Conservation (phyloP, 768 basidiomycete genomes). For the Strobilomyces dryophilus region DNA sequence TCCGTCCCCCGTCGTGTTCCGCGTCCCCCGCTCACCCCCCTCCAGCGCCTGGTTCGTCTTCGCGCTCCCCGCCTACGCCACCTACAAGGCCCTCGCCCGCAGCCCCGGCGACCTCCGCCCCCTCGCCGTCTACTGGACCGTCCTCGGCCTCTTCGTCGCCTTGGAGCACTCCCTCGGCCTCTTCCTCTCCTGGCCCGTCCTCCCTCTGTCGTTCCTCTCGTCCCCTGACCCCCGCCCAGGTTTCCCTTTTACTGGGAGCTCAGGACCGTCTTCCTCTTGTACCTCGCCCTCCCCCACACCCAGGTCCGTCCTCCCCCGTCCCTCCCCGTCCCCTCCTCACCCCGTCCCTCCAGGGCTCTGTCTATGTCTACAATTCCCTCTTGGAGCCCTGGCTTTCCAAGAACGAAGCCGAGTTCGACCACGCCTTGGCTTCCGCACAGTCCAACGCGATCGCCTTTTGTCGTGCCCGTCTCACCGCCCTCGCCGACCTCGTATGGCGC, state of each 20-base stretch:
- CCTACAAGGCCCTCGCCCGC: conserved; percentile 62
- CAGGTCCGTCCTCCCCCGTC: conserved; percentile 40
- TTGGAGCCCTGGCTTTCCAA: conserved; percentile 56
- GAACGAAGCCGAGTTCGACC: conserved; percentile 61
- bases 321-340: conserved; percentile 4
- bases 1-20: conserved; percentile 15
- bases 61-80: conserved; percentile 57
- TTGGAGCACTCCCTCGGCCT: conserved; percentile 62
- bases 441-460: conserved; percentile 51
- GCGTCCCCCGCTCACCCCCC: background rate
- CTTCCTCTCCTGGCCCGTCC: conserved; percentile 59
- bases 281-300: conserved; percentile 64
- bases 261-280: conserved; percentile 64
- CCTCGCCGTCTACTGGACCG: conserved; percentile 62
- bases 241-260: conserved; percentile 75
- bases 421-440: conserved; percentile 52
- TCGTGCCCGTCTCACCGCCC: conserved; percentile 43
- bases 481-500: conserved; percentile 47
- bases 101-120: conserved; percentile 49
- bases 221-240: conserved; percentile 37
- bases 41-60: conserved; percentile 69
- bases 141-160: conserved; percentile 56
- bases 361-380: conserved; percentile 57
- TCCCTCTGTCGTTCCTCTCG: background rate
- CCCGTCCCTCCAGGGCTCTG: conserved; percentile 50